These are phyloP conservation scores for Colletotrichum sojae DNA, from an alignment of 2,329 filamentous ascomycete genomes.

Conservation along the genomic window DNA sequence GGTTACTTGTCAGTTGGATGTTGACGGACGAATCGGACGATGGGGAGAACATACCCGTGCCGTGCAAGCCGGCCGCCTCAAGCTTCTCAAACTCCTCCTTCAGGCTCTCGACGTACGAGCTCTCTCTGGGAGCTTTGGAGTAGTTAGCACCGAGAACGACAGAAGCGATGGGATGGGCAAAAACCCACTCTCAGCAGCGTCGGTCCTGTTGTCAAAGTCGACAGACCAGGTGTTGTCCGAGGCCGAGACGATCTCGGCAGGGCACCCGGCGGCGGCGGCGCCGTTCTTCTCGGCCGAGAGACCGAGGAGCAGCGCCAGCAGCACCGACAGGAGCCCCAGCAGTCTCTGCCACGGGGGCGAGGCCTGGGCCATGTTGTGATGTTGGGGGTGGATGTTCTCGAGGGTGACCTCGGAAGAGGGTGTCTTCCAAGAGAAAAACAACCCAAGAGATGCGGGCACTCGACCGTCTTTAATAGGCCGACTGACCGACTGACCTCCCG, in stretches of 20 bases:
- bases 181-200: conserved; percentile 35
- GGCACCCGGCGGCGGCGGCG: conserved; percentile 29
- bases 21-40: no score
- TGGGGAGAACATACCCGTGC: conserved; percentile 10
- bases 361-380: conserved; percentile 34
- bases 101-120: conserved; percentile 29
- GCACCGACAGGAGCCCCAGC: conserved; percentile 38
- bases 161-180: accelerated
- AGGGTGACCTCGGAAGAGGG: conserved; percentile 40
- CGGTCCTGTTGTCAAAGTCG: conserved; percentile 35
- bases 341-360: conserved; percentile 39
- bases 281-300: conserved; percentile 30
- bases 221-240: conserved; percentile 28
- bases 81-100: conserved; percentile 19
- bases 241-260: conserved; percentile 26
- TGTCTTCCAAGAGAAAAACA: conserved; percentile 29
- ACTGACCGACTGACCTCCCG: not conserved
- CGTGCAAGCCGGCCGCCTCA: conserved; percentile 33
- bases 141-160: not conserved
- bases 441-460: conserved; percentile 17
- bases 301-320: conserved; percentile 36
- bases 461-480: conserved; percentile 37
- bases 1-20: not conserved
- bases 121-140: conserved; percentile 25
- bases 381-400: conserved; percentile 21